A percentile compares a stretch with the other conserved stretches of the same genome.
Evolutionary conservation across 2,329 filamentous ascomycete species (phyloP).

Genomic region (Lasiodiplodia gonubiensis): DNA sequence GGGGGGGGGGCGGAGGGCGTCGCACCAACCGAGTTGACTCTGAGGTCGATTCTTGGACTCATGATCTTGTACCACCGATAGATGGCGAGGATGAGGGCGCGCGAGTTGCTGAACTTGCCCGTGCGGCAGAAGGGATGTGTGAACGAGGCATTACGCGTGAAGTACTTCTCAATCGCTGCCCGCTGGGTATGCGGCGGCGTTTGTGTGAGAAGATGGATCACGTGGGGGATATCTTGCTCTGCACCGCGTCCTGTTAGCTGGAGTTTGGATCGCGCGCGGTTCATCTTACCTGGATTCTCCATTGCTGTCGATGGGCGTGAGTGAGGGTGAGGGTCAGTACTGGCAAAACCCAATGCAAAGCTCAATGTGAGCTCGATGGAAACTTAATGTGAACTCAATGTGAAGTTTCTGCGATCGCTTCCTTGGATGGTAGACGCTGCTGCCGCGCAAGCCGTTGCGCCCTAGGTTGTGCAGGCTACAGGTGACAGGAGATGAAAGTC

Average conservation of each 20-base stretch:
- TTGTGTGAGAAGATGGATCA: slow-evolving; percentile 73
- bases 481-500: neutral
- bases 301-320: slow-evolving; percentile 26
- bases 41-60: slow-evolving; percentile 72
- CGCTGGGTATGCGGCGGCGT: slow-evolving; percentile 70
- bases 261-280: neutral
- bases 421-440: neutral
- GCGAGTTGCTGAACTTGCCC: slow-evolving; percentile 64
- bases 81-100: slow-evolving; percentile 70
- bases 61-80: slow-evolving; percentile 80
- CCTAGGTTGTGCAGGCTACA: neutral
- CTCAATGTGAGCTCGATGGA: too few species aligned
- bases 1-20: slow-evolving; percentile 27
- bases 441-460: neutral
- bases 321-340: neutral
- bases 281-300: slow-evolving; percentile 40
- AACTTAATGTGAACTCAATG: too few species aligned
- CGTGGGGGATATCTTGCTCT: slow-evolving; percentile 65
- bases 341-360: neutral
- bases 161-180: slow-evolving; percentile 72
- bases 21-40: slow-evolving; percentile 66
- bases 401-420: neutral
- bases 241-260: slow-evolving; percentile 32
- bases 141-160: slow-evolving; percentile 73
- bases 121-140: slow-evolving; percentile 80